Evolutionary conservation across 225 moss, liverwort and hornwort species (phyloP), one percentile per base, ranked within the genome.

Genomic region (Physcomitrellopsis africana): DNA sequence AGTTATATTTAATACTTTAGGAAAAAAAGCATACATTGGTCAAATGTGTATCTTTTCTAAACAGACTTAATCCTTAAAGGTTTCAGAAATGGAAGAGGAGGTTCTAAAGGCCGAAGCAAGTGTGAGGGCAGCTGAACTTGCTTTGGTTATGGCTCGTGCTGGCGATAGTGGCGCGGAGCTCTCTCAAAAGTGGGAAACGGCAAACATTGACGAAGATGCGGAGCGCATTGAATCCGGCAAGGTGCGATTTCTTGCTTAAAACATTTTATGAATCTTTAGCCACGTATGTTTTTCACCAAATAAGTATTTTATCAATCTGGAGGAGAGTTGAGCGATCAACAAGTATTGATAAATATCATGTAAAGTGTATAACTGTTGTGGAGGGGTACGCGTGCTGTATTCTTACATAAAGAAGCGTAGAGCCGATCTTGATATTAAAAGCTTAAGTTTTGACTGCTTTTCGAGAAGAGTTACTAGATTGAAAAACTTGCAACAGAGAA

Each of bases 221-320:
- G 96, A 97, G 66, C 89, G 96, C 24, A 43, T 84, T 29, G 96
- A 94, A 73, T 94, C 94, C 60, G 87, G 91, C 66, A 97, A 97
- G 88, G 88, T 88, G 15, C 2, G 51, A 11, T 66, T 43, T 60
- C 41, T 14, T 67, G 37, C 60, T 43, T 53, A 53, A 23, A 22
- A n/a, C 53, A 37, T 69, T 41, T 19, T 10, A 51, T 46, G 47
- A 76, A 67, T 46, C 22, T 8, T 41, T 17, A 55, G 9, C 15
- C 23, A 41, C 41, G 19, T 24, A 18, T 68, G 18, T 8, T 48
- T 60, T 2, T 7, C 16, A 51, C n/a, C 10, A 29, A 55, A 48
- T 18, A 12, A 22, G 15, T 27, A 11, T 11, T 17, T n/a, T 3
- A 65, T 65, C 12, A 58, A 16, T 16, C 37, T 32, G 23, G 62